Conservation (phyloP, 1,284 basidiomycete genomes). For the Rhodotorula sp. region DNA sequence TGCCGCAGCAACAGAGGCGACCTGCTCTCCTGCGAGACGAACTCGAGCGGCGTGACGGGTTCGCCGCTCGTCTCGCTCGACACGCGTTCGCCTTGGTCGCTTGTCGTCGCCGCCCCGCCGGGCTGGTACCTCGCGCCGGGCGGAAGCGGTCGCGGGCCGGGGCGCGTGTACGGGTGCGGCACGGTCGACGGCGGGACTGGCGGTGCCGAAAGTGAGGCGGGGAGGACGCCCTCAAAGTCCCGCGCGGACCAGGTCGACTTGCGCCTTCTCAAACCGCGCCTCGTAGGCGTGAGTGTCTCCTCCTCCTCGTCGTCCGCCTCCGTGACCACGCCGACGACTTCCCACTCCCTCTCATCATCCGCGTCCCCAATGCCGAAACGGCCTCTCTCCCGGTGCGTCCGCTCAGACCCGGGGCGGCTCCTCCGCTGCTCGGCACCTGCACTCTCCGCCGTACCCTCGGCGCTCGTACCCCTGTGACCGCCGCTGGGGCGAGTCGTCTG, state of each 20-base stretch:
- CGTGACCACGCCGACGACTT: neutral
- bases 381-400: neutral
- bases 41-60: neutral
- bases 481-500: neutral
- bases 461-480: neutral
- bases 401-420: neutral
- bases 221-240: conserved; percentile 10
- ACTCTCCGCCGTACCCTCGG: neutral
- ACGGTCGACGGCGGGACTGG: neutral
- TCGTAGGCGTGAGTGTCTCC: neutral
- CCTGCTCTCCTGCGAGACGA: conserved; percentile 1
- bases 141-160: neutral
- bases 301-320: neutral
- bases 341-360: neutral
- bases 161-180: neutral
- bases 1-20: neutral
- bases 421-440: too few relatives aligned
- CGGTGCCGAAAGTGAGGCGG: too few relatives aligned
- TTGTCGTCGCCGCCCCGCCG: neutral
- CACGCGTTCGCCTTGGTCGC: neutral
- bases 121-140: conserved; percentile 1
- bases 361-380: neutral
- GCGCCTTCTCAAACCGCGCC: neutral
- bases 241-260: conserved; percentile 8
- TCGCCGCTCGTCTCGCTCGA: neutral